A percentile compares a stretch with the other conserved stretches of the same genome.
Evolutionary conservation across 495 filamentous ascomycete genomes (phyloP).

Genomic region (Xylaria flabelliformis): DNA sequence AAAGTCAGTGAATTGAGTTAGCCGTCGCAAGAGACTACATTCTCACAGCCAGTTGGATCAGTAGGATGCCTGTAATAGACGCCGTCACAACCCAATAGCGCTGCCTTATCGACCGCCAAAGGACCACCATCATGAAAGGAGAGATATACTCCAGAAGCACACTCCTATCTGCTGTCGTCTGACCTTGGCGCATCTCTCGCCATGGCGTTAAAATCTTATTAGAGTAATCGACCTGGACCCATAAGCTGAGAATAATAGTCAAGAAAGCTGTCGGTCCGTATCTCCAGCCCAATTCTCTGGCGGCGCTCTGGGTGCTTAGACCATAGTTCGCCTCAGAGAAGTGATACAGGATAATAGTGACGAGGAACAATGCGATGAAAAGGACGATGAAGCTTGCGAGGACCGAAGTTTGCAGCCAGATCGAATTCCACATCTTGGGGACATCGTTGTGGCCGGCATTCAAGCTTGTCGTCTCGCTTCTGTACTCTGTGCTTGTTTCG

Average conservation of each 20-base stretch:
- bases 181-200: constrained; percentile 28
- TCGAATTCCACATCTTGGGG: constrained; percentile 21
- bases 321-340: constrained; percentile 31
- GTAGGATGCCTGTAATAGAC: constrained; percentile 18
- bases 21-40: background rate
- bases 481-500: background rate
- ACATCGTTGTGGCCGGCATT: background rate
- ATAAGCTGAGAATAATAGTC: constrained; percentile 33
- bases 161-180: constrained; percentile 19
- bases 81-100: constrained; percentile 24
- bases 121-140: constrained; percentile 4
- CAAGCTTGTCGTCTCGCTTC: constrained; percentile 1
- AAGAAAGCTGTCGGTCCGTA: constrained; percentile 43
- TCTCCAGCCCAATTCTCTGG: constrained; percentile 38
- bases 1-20: background rate
- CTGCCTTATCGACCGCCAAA: constrained; percentile 24
- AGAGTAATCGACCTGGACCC: constrained; percentile 35
- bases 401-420: constrained; percentile 21
- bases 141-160: constrained; percentile 29
- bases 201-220: constrained; percentile 38
- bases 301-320: constrained; percentile 26
- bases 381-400: constrained; percentile 24
- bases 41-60: constrained; percentile 26
- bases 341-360: constrained; percentile 24
- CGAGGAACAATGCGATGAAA: constrained; percentile 22